These are phyloP conservation scores for Lophium mytilinum DNA, from an alignment of 495 filamentous ascomycete species.

Conservation along the genomic window DNA sequence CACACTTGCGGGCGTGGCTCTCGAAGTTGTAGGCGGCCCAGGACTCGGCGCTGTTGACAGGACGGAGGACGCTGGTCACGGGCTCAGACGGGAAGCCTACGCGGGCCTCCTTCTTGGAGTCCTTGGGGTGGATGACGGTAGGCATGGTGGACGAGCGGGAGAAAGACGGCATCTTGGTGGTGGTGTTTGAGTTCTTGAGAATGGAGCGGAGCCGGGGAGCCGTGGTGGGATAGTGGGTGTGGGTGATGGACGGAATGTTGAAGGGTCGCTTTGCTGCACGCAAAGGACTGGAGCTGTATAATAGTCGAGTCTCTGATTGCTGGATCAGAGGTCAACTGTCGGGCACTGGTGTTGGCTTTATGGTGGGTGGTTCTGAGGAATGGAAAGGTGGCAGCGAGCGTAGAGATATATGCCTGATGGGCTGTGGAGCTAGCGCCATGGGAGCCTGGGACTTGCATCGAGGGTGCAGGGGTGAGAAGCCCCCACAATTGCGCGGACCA, in stretches of 20 bases:
- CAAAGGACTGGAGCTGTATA: background rate
- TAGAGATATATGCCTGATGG: background rate
- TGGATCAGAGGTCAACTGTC: background rate
- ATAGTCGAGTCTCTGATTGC: background rate
- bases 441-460: background rate
- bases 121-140: constrained; percentile 2
- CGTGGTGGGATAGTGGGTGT: constrained; percentile 5
- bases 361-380: background rate
- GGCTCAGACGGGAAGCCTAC: constrained; percentile 23
- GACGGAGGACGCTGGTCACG: constrained; percentile 25
- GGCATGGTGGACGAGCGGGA: constrained; percentile 22
- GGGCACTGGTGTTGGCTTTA: background rate
- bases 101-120: constrained; percentile 16
- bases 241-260: background rate
- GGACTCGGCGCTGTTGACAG: constrained; percentile 25
- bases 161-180: constrained; percentile 25
- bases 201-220: constrained; percentile 20
- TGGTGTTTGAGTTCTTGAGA: constrained; percentile 18
- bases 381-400: background rate
- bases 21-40: constrained; percentile 36
- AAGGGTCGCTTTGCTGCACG: background rate
- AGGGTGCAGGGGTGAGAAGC: background rate
- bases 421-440: background rate
- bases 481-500: background rate
- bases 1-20: constrained; percentile 30